These are phyloP conservation scores for Collybiopsis confluens DNA, from an alignment of 768 basidiomycete genomes.

Conservation along the genomic window DNA sequence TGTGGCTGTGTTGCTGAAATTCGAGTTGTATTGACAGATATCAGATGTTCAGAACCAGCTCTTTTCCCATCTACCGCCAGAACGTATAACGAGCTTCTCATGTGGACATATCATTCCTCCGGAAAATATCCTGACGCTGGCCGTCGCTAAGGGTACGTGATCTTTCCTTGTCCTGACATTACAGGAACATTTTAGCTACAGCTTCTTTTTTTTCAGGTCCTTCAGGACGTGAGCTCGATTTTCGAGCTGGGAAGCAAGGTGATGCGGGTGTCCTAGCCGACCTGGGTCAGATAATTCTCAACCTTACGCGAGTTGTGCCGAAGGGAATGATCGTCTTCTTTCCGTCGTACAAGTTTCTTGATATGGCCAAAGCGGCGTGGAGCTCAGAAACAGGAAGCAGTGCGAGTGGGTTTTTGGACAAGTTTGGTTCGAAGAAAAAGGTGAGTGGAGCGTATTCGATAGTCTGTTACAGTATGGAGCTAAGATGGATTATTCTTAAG, in stretches of 20 bases:
- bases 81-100: slow-evolving; percentile 74
- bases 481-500: slow-evolving; percentile 32
- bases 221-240: slow-evolving; percentile 67
- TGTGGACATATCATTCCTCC: slow-evolving; percentile 91
- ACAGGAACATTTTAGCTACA: not conserved
- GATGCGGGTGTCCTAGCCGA: slow-evolving; percentile 69
- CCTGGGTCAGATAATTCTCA: slow-evolving; percentile 79
- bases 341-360: slow-evolving; percentile 84
- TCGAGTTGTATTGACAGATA: slow-evolving; percentile 45
- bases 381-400: too few species aligned
- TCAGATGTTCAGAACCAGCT: slow-evolving; percentile 83
- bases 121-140: slow-evolving; percentile 70
- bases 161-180: not conserved
- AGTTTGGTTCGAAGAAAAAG: slow-evolving; percentile 69
- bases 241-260: slow-evolving; percentile 73
- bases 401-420: slow-evolving; percentile 53
- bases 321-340: slow-evolving; percentile 92
- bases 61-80: slow-evolving; percentile 58
- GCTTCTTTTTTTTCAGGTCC: slow-evolving; percentile 32
- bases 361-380: slow-evolving; percentile 67
- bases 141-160: slow-evolving; percentile 55
- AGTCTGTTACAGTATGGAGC: not conserved
- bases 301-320: slow-evolving; percentile 73
- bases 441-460: slow-evolving; percentile 38
- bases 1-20: not conserved